phyloP scores from a whole-genome alignment of 202 grass and related monocot species.

The Zizania palustris region DNA sequence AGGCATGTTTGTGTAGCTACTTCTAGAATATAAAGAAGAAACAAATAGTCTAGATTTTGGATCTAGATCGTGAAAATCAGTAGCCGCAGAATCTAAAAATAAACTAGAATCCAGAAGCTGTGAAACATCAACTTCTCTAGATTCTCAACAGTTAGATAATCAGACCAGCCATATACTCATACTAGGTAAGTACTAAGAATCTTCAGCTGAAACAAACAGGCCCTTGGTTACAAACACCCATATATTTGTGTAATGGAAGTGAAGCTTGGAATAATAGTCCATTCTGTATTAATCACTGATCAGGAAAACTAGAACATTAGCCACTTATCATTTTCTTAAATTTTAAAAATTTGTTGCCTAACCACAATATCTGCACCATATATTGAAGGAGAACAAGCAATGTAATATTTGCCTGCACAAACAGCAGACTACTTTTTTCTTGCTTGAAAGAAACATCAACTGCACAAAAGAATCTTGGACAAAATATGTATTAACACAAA shows the following conservation, averaged over 20 bases:
- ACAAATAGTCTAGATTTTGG: no score
- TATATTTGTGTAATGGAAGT: constrained; percentile 23
- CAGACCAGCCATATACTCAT: no score
- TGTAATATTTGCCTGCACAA: not conserved
- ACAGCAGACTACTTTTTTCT: not conserved
- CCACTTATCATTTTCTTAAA: constrained; percentile 13
- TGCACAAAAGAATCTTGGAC: not conserved
- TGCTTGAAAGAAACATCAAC: constrained; percentile 19
- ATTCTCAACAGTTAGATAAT: no score
- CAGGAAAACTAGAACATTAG: not conserved
- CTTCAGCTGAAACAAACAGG: no score
- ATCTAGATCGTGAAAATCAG: no score
- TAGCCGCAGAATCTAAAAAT: no score
- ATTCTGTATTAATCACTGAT: constrained; percentile 13
- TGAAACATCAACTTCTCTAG: no score
- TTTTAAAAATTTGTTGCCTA: not conserved
- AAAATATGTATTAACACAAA: not conserved
- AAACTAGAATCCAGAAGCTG: no score
- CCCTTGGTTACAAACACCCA: no score
- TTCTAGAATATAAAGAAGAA: no score
- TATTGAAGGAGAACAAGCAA: constrained; percentile 22
- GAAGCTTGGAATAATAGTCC: not conserved
- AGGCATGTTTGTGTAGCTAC: not conserved
- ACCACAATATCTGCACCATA: constrained; percentile 1
- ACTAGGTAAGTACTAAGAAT: no score